Base-by-base conservation (phyloP, 2,329 filamentous ascomycete species). In the Dactylonectria macrodidyma region DNA sequence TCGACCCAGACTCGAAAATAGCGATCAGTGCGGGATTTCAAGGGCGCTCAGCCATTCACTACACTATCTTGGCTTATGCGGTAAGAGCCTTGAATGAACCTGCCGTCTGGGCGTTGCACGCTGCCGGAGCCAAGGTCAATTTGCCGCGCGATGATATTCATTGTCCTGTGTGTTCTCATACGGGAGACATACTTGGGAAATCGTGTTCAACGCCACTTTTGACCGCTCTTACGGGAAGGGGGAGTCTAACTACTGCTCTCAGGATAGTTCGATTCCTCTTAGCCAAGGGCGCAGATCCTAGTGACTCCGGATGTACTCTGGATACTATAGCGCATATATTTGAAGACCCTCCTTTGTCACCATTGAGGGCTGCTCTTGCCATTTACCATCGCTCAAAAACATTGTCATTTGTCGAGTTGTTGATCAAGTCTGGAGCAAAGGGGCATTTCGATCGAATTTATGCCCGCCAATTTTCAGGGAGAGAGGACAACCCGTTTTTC, bases 271-370 rank as follows among this genome's bases (percentile, higher is more conserved):
- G 50, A 24, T 61, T 61, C 16, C 48, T 61, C 2, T 3, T 61
- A 5, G 59, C 50, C 22, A 61, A 61, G 10, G 59, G 59, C 7
- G 59, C 59, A 9, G 51, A 61, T n/a, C 36, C 59, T 14, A 55
- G 34, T 16, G 24, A n/a, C 24, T 8, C 8, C 5, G 26, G 59
- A 10, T 54, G 47, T 26, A 19, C 19, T 19, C 19, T 19, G 19
- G 19, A 19, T 19, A 19, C 19, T 19, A 19, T 19, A 19, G 19
- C 1, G 19, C 19, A 19, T 19, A 19, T 19, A 19, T 19, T 19
- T 19, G 19, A 19, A 19, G 19, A 19, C 19, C 19, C 19, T 19
- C 38, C 38, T 41, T 30, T 30, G 7, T 50, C 47, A 7, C 59
- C 59, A 2, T 26, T 61, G 16, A 55, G 38, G 4, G 12, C 50